These are phyloP conservation scores for Draba incana DNA, from an alignment of 345 rosid genomes.

Conservation along the genomic window DNA sequence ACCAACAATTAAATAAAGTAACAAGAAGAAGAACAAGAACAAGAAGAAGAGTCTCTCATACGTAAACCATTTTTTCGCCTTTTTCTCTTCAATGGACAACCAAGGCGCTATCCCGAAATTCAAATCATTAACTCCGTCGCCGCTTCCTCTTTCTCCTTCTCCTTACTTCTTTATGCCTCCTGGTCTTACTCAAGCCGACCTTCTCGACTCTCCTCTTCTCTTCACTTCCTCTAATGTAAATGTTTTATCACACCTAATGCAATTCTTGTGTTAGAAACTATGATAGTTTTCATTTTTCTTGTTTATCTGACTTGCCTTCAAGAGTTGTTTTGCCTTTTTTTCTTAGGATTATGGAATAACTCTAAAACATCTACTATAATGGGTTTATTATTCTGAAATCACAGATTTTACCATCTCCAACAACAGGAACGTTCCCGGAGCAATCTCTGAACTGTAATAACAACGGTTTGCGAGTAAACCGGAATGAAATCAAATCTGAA, in stretches of 20 bases:
- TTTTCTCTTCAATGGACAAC: background rate
- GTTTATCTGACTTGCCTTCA: background rate
- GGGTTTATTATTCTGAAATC: constrained; percentile 1
- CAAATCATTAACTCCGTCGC: constrained; percentile 77
- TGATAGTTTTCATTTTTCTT: constrained; percentile 1
- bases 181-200: constrained; percentile 39
- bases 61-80: constrained; percentile 26
- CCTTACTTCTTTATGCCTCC: constrained; percentile 77
- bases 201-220: constrained; percentile 88
- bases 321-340: background rate
- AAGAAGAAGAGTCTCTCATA: constrained; percentile 17
- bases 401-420: constrained; percentile 88
- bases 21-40: constrained; percentile 8
- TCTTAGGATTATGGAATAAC: constrained; percentile 5
- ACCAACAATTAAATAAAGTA: background rate
- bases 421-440: constrained; percentile 73
- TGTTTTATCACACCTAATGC: background rate
- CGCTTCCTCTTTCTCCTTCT: constrained; percentile 56
- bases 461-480: constrained; percentile 10
- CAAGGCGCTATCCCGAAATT: constrained; percentile 64
- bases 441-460: constrained; percentile 56
- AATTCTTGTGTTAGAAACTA: constrained; percentile 2
- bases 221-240: constrained; percentile 59
- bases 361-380: background rate
- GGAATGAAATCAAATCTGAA: constrained; percentile 50